Conservation (phyloP, 2,329 filamentous ascomycete species). For the Colletotrichum gigasporum region DNA sequence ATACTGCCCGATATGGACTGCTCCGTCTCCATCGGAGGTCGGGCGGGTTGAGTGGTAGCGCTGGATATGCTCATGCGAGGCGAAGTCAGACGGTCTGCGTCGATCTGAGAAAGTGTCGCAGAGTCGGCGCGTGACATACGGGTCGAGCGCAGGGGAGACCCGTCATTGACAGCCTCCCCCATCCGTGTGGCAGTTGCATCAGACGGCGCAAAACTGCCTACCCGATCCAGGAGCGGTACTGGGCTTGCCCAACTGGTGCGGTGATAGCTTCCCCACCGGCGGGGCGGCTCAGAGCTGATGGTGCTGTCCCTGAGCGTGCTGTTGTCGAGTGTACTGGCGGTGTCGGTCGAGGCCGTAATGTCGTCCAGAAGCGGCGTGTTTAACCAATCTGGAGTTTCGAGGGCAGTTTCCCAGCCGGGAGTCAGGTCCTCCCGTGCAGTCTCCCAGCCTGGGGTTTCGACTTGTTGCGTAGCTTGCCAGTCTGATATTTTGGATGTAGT, state of each 20-base stretch:
- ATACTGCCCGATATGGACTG: slow-evolving; percentile 24
- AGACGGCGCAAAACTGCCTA: slow-evolving; percentile 31
- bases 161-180: neutral
- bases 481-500: slow-evolving; percentile 19
- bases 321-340: neutral
- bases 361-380: neutral
- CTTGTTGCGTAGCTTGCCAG: slow-evolving; percentile 20
- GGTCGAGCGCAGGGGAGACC: neutral
- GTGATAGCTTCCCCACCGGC: slow-evolving; percentile 27
- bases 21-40: neutral
- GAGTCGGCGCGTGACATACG: slow-evolving; percentile 25
- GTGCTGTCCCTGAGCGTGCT: slow-evolving; percentile 21
- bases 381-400: slow-evolving; percentile 4
- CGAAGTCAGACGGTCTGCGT: slow-evolving; percentile 23
- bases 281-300: slow-evolving; percentile 22
- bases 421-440: slow-evolving; percentile 19
- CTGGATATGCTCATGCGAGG: slow-evolving; percentile 14
- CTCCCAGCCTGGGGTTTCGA: slow-evolving; percentile 21
- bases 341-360: neutral
- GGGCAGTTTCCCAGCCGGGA: slow-evolving; percentile 17
- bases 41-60: neutral
- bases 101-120: slow-evolving; percentile 26
- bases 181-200: slow-evolving; percentile 6
- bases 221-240: slow-evolving; percentile 30
- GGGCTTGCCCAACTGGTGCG: slow-evolving; percentile 33